Evolutionary conservation across 257 asterid species (phyloP), one percentile per base, ranked within the genome.

Genomic region (Thymus mandschuricus): DNA sequence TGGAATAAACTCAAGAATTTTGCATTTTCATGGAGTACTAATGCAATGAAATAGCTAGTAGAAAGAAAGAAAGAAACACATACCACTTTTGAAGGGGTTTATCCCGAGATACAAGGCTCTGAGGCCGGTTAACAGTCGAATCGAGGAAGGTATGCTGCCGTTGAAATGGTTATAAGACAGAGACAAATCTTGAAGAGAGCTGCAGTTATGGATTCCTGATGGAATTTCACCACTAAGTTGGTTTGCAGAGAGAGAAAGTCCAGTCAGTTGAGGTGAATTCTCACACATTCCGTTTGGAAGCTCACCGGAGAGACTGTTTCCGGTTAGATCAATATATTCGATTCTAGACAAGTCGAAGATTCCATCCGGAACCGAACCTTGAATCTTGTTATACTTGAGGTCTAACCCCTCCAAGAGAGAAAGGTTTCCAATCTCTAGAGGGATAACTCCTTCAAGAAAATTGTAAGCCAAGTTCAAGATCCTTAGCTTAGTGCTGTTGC

Each of bases 401-500:
- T 78, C 81, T 40, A 81, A 67, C 1, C 8, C 9, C 51, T 48
- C 34, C 68, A 78, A 34, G 11, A 38, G 51, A 33, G 86, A 65
- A 55, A 73, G 69, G 45, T 82, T 82, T 1, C 62, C 69, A 46
- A 82, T 73, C 70, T 76, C 80, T 49, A 31, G 59, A 3, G 86
- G 86, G 45, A 82, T 73, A 21, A 15, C 67, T 30, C 89, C 94
- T 40, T 63, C 75, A 4, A 86, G 54, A 66, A 6, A 55, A 63
- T 86, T 86, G 65, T 72, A 29, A 7, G 13, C 50, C 79, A 85
- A 2, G 50, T 70, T 27, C 10, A 86, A 56, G 5, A 50, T 63
- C 73, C 76, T 60, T 27, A 88, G 69, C 81, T 38, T 79, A 35
- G 88, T 69, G 70, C 64, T 71, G 67, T 82, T 78, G 66, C 78